Conservation (phyloP, 257 asterid genomes). For the Fraxinus pennsylvanica region DNA sequence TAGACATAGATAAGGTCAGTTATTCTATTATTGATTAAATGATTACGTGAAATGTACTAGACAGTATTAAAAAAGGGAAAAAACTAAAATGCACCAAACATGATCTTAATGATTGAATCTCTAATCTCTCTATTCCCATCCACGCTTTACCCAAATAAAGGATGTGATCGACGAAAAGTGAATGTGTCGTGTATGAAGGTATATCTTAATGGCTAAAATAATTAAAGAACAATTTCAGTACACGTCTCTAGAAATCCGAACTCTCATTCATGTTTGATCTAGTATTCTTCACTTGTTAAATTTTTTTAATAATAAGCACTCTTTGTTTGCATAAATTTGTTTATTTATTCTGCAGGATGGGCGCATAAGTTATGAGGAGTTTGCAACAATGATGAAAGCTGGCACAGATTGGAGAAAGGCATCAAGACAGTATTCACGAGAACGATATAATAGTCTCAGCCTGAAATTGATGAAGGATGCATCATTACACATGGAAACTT, state of each 20-base stretch:
- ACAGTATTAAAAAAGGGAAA: background rate
- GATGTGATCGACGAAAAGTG: background rate
- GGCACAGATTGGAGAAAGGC: constrained; percentile 81
- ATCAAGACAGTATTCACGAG: constrained; percentile 65
- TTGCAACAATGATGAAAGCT: constrained; percentile 63
- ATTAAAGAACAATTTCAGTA: background rate
- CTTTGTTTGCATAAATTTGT: background rate
- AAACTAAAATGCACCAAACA: background rate
- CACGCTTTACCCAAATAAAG: background rate
- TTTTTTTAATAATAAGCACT: background rate
- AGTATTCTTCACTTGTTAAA: background rate
- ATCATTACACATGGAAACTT: constrained; percentile 34
- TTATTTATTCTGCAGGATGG: constrained; percentile 54
- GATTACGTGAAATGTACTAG: background rate
- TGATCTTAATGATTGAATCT: background rate
- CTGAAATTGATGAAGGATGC: constrained; percentile 49
- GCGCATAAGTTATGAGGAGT: constrained; percentile 63
- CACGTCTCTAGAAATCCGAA: background rate
- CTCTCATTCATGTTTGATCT: background rate
- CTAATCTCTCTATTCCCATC: background rate
- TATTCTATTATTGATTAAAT: background rate
- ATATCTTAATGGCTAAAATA: background rate
- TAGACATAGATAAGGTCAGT: constrained; percentile 82
- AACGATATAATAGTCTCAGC: constrained; percentile 66
- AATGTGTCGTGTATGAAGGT: background rate